Evolutionary conservation across 202 grass and related monocot species (phyloP).

Genomic region (Setaria italica): DNA sequence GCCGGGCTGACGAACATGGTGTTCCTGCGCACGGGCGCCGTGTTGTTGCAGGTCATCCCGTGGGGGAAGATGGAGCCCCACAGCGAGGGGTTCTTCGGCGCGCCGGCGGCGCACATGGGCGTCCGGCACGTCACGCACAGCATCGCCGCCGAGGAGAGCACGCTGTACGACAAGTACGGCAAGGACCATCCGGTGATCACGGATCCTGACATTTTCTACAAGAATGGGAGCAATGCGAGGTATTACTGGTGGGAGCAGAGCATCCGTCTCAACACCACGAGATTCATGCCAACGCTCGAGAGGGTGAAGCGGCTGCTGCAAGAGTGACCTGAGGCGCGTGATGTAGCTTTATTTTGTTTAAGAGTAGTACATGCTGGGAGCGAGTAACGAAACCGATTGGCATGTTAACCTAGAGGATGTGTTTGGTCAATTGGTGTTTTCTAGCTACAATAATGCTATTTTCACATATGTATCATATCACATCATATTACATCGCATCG

Average conservation of each 20-base stretch:
- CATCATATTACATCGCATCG: too few relatives aligned
- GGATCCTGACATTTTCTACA: slow-evolving; percentile 62
- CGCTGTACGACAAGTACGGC: slow-evolving; percentile 67
- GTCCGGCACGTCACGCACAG: slow-evolving; percentile 65
- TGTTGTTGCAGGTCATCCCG: slow-evolving; percentile 70
- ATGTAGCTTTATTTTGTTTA: too few relatives aligned
- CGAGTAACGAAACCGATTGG: too few relatives aligned
- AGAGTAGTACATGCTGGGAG: too few relatives aligned
- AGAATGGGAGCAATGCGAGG: slow-evolving; percentile 55
- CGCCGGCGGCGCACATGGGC: slow-evolving; percentile 56
- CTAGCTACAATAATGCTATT: too few relatives aligned
- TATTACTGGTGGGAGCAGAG: slow-evolving; percentile 68
- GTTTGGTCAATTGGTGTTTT: too few relatives aligned
- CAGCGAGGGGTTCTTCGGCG: slow-evolving; percentile 49
- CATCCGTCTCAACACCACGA: slow-evolving; percentile 66
- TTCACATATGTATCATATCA: too few relatives aligned
- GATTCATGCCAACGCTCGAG: slow-evolving; percentile 52
- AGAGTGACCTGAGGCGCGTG: neutral
- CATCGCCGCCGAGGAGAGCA: slow-evolving; percentile 68
- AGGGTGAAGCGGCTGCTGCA: neutral
- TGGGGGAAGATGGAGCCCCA: slow-evolving; percentile 74
- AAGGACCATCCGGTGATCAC: slow-evolving; percentile 60
- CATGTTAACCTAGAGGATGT: too few relatives aligned
- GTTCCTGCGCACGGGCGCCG: slow-evolving; percentile 65
- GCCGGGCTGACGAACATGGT: slow-evolving; percentile 48